Percentiles rank a stretch among this genome's conserved stretches.
These are phyloP conservation scores for Babesia sp. DNA, from an alignment of 169 alveolate species.

Conservation along the genomic window DNA sequence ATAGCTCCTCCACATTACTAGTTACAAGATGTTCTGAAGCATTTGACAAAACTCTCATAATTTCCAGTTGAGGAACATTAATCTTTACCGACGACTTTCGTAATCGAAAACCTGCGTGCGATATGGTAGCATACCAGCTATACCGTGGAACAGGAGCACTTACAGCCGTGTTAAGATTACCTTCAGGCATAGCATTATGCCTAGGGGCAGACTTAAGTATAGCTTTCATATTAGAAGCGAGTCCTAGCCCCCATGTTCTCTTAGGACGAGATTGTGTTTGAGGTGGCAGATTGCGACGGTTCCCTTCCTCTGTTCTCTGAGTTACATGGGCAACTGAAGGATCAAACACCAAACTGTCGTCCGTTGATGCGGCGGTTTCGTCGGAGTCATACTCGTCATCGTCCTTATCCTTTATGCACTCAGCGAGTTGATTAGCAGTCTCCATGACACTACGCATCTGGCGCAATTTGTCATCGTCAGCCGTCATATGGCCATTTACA, in stretches of 20 bases:
- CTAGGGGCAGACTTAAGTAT: conserved; percentile 1
- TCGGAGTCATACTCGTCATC: not conserved
- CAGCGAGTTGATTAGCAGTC: conserved; percentile 1
- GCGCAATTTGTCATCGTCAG: not conserved
- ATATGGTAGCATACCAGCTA: not conserved
- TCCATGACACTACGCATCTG: conserved; percentile 16
- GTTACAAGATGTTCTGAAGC: not conserved
- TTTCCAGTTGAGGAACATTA: conserved; percentile 4
- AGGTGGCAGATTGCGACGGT: not conserved
- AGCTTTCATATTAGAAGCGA: not conserved
- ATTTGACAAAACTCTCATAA: conserved; percentile 3
- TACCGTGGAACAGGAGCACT: not conserved
- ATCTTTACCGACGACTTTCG: not conserved
- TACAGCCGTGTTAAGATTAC: not conserved
- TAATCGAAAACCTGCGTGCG: not conserved
- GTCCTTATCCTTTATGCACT: conserved; percentile 1
- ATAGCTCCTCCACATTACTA: not conserved
- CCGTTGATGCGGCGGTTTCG: conserved; percentile 17
- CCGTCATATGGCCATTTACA: conserved; percentile 1
- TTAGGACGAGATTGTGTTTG: not conserved
- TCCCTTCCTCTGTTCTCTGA: not conserved
- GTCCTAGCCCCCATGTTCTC: not conserved
- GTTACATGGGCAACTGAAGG: not conserved
- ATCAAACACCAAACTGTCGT: conserved; percentile 18
- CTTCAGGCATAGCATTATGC: not conserved